Evolutionary conservation across 805 yeast species (phyloP).

Genomic region (Yamadazyma paraphyllophila): DNA sequence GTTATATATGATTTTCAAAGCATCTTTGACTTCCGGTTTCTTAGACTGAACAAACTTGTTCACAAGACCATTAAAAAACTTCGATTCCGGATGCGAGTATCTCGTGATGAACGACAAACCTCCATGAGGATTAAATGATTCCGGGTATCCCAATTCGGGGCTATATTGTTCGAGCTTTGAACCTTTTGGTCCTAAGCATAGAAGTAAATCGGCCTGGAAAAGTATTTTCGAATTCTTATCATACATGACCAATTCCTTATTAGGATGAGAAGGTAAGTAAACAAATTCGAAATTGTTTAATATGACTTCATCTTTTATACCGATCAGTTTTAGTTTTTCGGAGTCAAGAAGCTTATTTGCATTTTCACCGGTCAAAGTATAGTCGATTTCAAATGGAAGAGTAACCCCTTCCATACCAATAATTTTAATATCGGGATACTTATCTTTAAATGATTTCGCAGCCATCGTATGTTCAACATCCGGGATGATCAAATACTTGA

Average conservation of each 20-base stretch:
- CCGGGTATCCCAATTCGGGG: constrained; percentile 45
- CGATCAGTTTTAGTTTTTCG: constrained; percentile 23
- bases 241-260: constrained; percentile 55
- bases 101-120: constrained; percentile 45
- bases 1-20: constrained; percentile 26
- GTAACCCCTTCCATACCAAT: constrained; percentile 49
- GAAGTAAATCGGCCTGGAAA: constrained; percentile 59
- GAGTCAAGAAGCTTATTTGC: constrained; percentile 34
- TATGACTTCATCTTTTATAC: constrained; percentile 38
- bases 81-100: constrained; percentile 37
- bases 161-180: constrained; percentile 43
- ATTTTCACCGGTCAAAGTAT: constrained; percentile 29
- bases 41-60: constrained; percentile 8
- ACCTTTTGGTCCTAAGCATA: constrained; percentile 51
- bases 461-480: constrained; percentile 68
- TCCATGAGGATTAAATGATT: constrained; percentile 38
- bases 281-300: constrained; percentile 50
- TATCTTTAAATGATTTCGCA: constrained; percentile 48
- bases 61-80: constrained; percentile 8
- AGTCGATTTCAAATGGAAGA: constrained; percentile 38
- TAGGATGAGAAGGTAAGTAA: constrained; percentile 54
- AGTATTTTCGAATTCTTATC: constrained; percentile 48
- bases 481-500: constrained; percentile 57
- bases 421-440: constrained; percentile 49
- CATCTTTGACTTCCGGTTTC: constrained; percentile 10